Conservation (phyloP, 257 asterid species). For the Nicotiana attenuata region DNA sequence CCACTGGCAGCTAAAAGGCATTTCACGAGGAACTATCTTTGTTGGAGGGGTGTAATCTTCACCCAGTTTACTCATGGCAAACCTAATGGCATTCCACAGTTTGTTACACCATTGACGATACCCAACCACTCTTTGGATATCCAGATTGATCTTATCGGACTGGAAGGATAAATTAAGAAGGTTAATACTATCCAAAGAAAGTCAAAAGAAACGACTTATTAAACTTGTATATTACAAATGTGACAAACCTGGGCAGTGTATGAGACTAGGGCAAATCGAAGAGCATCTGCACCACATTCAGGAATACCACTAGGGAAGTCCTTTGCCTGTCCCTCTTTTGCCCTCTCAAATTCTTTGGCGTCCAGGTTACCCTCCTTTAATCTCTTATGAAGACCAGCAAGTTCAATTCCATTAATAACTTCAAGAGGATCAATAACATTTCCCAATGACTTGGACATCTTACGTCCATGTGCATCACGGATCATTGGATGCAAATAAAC, state of each 20-base stretch:
- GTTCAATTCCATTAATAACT: conserved; percentile 70
- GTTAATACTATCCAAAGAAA: not conserved
- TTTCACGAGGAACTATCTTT: conserved; percentile 36
- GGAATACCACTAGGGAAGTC: conserved; percentile 90
- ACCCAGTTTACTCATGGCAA: conserved; percentile 92
- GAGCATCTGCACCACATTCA: conserved; percentile 95
- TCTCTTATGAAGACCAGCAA: conserved; percentile 79
- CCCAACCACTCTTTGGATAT: conserved; percentile 90
- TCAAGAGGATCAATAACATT: conserved; percentile 92
- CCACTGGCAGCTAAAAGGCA: conserved; percentile 98
- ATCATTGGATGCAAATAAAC: conserved; percentile 95
- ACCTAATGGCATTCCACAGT: conserved; percentile 94
- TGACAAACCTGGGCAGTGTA: conserved; percentile 83
- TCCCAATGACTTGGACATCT: conserved; percentile 98
- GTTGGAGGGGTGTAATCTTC: conserved; percentile 77
- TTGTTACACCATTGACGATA: conserved; percentile 98
- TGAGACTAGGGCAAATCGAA: conserved; percentile 91
- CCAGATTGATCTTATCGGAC: conserved; percentile 89
- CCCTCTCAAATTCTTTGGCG: conserved; percentile 65
- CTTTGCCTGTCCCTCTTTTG: conserved; percentile 81
- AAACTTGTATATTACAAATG: not conserved
- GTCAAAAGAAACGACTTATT: not conserved
- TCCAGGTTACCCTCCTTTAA: conserved; percentile 92
- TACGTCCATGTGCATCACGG: conserved; percentile 98
- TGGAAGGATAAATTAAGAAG: conserved; percentile 32